These are phyloP conservation scores for Ustilago nuda DNA, from an alignment of 1,284 basidiomycete genomes.

Conservation along the genomic window DNA sequence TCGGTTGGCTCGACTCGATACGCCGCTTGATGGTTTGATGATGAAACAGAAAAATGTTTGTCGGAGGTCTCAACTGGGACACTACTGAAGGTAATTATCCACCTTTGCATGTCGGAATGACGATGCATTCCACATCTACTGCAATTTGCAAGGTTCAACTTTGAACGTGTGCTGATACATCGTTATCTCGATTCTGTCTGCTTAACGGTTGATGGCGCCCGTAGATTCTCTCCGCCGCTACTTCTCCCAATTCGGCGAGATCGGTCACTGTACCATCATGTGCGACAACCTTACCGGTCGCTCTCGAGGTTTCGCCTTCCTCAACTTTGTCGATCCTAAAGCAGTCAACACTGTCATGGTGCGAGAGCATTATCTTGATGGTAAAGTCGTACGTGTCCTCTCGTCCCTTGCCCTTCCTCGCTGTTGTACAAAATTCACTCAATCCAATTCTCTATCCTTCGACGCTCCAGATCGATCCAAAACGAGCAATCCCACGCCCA, in stretches of 20 bases:
- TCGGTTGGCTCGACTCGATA: conserved; percentile 11
- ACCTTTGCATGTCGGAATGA: background rate
- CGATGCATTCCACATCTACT: background rate
- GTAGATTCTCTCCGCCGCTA: conserved; percentile 84
- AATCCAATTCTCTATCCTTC: background rate
- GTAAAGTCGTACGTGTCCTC: conserved; percentile 82
- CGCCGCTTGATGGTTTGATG: conserved; percentile 2
- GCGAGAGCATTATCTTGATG: conserved; percentile 85
- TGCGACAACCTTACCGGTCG: conserved; percentile 85
- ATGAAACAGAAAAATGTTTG: conserved; percentile 90
- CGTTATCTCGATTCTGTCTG: conserved; percentile 64
- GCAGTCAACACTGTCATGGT: conserved; percentile 91
- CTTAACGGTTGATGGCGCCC: conserved; percentile 11
- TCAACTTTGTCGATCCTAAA: conserved; percentile 87
- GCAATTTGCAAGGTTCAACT: background rate
- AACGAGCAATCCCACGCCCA: conserved; percentile 90
- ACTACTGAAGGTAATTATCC: conserved; percentile 81
- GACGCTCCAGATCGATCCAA: conserved; percentile 88
- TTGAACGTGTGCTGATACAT: background rate
- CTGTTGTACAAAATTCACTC: background rate
- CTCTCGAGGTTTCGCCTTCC: conserved; percentile 91
- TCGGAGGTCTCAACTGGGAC: conserved; percentile 96
- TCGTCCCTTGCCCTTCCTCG: background rate
- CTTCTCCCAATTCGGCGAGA: conserved; percentile 88
- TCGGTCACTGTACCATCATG: conserved; percentile 94